These are phyloP conservation scores for Cordyceps farinosa DNA, from an alignment of 2,329 filamentous ascomycete species.

Conservation along the genomic window DNA sequence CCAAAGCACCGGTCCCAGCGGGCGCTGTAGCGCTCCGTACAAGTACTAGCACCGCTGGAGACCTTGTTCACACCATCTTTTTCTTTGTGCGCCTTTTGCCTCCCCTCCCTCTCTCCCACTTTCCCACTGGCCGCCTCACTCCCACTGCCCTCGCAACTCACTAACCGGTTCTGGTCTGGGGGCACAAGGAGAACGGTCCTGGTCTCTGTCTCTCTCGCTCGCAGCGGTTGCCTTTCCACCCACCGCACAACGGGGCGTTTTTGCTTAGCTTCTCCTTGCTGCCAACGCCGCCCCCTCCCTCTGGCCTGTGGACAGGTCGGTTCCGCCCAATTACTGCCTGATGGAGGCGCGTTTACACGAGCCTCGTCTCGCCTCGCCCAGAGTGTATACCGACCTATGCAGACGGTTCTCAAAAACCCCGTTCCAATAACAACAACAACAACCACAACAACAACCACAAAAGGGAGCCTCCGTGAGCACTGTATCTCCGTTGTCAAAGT, in stretches of 20 bases:
- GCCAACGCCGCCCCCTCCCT: neutral
- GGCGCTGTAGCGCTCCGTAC: conserved; percentile 10
- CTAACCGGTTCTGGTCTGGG: too few relatives aligned
- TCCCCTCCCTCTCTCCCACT: neutral
- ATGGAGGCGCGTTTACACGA: neutral
- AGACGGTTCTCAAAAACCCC: neutral
- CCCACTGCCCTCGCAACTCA: neutral
- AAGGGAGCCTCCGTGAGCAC: neutral
- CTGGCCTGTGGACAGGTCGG: too few relatives aligned
- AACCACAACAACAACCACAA: neutral
- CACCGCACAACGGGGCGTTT: conserved; percentile 5
- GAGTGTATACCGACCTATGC: neutral
- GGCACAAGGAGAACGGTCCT: neutral
- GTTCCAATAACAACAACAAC: neutral
- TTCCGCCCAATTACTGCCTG: neutral
- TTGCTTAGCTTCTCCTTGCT: neutral
- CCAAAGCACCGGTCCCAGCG: neutral
- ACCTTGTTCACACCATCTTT: neutral
- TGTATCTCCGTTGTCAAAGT: neutral
- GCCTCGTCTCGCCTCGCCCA: neutral
- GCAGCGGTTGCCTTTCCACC: conserved; percentile 8
- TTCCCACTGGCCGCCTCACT: conserved; percentile 1
- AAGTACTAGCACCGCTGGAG: conserved; percentile 6
- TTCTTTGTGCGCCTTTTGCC: neutral
- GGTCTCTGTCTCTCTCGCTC: neutral